These are phyloP conservation scores for Zychaea mexicana DNA, from an alignment of 371 early-diverging fungal genomes.

Conservation along the genomic window DNA sequence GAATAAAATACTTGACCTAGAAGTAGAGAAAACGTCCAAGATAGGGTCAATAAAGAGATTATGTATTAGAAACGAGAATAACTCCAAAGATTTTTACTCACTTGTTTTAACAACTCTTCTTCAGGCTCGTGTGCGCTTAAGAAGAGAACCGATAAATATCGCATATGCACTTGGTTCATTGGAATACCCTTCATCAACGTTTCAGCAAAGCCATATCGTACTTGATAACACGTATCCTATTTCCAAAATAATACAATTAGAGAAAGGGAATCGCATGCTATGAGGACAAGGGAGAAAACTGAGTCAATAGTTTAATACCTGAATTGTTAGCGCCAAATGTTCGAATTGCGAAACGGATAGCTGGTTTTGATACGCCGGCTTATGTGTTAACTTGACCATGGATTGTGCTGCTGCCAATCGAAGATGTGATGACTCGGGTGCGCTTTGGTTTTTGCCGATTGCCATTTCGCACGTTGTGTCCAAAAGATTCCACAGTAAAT, in stretches of 20 bases:
- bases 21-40: too few relatives aligned
- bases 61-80: not conserved
- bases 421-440: conserved; percentile 42
- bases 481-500: conserved; percentile 28
- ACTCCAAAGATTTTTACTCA: conserved; percentile 4
- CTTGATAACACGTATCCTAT: conserved; percentile 83
- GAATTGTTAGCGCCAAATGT: conserved; percentile 61
- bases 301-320: conserved; percentile 35
- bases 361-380: conserved; percentile 50
- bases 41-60: not conserved
- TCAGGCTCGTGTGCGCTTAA: conserved; percentile 91
- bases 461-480: conserved; percentile 33
- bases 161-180: conserved; percentile 58
- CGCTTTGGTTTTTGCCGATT: conserved; percentile 25
- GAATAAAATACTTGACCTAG: conserved; percentile 34
- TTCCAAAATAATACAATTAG: too few relatives aligned
- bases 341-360: conserved; percentile 58
- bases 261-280: too few relatives aligned
- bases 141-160: conserved; percentile 73
- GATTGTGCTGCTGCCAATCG: conserved; percentile 71
- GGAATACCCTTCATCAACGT: conserved; percentile 74
- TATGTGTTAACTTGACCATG: conserved; percentile 67
- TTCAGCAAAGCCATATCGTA: conserved; percentile 75
- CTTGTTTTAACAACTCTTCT: conserved; percentile 50
- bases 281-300: too few relatives aligned